Evolutionary conservation across 768 basidiomycete genomes (phyloP), one percentile per base, ranked within the genome.

Genomic region (Serpula lacrymans): DNA sequence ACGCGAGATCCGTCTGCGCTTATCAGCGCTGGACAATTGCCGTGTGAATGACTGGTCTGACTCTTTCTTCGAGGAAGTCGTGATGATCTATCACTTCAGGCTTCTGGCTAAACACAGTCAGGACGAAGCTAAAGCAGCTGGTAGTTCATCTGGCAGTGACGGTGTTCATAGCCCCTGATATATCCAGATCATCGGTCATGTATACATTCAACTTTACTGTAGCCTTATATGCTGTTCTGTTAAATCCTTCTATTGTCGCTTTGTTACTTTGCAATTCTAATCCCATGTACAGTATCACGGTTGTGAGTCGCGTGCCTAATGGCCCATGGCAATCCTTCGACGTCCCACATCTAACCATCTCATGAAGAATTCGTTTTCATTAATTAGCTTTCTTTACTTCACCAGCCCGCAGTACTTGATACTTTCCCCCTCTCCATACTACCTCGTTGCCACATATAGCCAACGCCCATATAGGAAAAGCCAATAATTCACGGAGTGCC

Each of bases 401-500:
- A 33, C 94, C 93, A 50, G 90, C 85, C 25, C 63, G 64, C 45
- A 82, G 59, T 32, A 97, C 76, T 47, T 72, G 70, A 63, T 97
- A 99, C 48, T 60, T 74, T 54, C 66, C 72, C 1, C 94, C 95
- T 55, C 96, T 75, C 96, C 96, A 99, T 1, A 72, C 69, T 23
- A 99, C 89, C 42, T 81, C 78, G 57, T 80, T 72, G 21, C 94
- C 92, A 36, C 83, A 63, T 28, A 99, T 78, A 5, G 88, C 95
- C 46, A 84, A 68, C 6, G 84, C 35, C 78, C 83, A 99, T 42
- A 98, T 89, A 0, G 96, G 96, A 16, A 98, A 67, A 4, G 95
- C 84, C 43, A 94, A 60, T 28, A 83, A 10, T 64, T 99, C 96
- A 42, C 96, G 75, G 14, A 74, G 65, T 13, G 70, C 58, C 91